Evolutionary conservation across 768 basidiomycete species (phyloP).

Genomic region (Lactarius indigo): DNA sequence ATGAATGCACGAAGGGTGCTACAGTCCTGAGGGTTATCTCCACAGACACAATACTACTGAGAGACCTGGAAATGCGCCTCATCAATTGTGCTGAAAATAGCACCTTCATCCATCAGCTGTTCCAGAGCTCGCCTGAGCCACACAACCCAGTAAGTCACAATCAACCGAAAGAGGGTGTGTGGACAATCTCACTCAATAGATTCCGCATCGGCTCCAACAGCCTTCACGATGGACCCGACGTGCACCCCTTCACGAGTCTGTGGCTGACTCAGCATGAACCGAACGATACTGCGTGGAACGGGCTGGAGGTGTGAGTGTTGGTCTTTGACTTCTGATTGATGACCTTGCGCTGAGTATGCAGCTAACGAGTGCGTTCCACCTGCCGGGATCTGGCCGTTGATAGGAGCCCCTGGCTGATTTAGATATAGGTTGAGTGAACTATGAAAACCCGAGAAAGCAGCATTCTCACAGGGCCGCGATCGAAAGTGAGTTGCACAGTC

Average conservation of each 20-base stretch:
- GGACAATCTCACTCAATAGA: slow-evolving; percentile 44
- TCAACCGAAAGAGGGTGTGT: slow-evolving; percentile 3
- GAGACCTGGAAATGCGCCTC: slow-evolving; percentile 74
- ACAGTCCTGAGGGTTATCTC: background rate
- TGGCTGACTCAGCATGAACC: slow-evolving; percentile 53
- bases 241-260: slow-evolving; percentile 63
- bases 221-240: slow-evolving; percentile 66
- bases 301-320: slow-evolving; percentile 48
- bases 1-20: background rate
- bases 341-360: slow-evolving; percentile 35
- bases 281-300: slow-evolving; percentile 61
- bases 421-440: slow-evolving; percentile 4
- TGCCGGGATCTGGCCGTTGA: slow-evolving; percentile 14
- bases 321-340: slow-evolving; percentile 17
- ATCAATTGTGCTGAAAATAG: slow-evolving; percentile 75
- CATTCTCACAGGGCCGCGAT: slow-evolving; percentile 61
- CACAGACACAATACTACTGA: slow-evolving; percentile 16
- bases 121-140: slow-evolving; percentile 64
- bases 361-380: slow-evolving; percentile 25
- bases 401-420: slow-evolving; percentile 27
- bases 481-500: slow-evolving; percentile 58
- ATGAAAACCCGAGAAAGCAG: background rate
- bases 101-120: slow-evolving; percentile 72
- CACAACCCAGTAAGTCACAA: slow-evolving; percentile 1
- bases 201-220: slow-evolving; percentile 54